Evolutionary conservation across 2,329 filamentous ascomycete species (phyloP).

Genomic region (Fusarium sublunatum): DNA sequence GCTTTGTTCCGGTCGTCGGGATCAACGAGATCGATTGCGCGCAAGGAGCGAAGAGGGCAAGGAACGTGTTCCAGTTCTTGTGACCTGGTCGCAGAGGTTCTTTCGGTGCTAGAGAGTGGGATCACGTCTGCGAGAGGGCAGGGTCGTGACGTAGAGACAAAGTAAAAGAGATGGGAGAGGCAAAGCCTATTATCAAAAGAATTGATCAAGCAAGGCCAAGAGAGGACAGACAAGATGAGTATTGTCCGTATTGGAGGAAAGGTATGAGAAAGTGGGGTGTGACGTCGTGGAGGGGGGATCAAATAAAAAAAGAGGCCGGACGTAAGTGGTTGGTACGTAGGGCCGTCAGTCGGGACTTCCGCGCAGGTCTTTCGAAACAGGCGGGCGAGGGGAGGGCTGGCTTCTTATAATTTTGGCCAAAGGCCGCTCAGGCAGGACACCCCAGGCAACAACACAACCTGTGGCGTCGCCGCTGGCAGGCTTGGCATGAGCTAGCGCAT

Average conservation of each 20-base stretch:
- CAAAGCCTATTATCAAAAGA: conserved; percentile 19
- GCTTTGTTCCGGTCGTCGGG: conserved; percentile 50
- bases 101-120: conserved; percentile 41
- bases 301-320: conserved; percentile 57
- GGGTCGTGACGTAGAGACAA: conserved; percentile 31
- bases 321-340: conserved; percentile 62
- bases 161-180: conserved; percentile 19
- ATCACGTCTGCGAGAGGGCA: conserved; percentile 32
- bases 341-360: conserved; percentile 68
- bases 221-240: conserved; percentile 36
- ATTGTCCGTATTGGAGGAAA: conserved; percentile 33
- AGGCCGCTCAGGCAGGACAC: conserved; percentile 53
- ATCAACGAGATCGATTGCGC: conserved; percentile 52
- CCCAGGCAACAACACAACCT: conserved; percentile 58
- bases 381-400: conserved; percentile 64
- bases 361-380: conserved; percentile 62
- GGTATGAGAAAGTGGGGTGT: conserved; percentile 47
- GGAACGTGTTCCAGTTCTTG: conserved; percentile 59
- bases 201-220: conserved; percentile 30
- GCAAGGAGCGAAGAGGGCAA: conserved; percentile 49
- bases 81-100: conserved; percentile 46
- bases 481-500: conserved; percentile 52
- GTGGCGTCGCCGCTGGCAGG: conserved; percentile 58
- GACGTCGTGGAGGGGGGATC: conserved; percentile 49
- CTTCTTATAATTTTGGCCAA: conserved; percentile 67